These are phyloP conservation scores for Apiospora phragmitis DNA, from an alignment of 2,329 filamentous ascomycete genomes.

Conservation along the genomic window DNA sequence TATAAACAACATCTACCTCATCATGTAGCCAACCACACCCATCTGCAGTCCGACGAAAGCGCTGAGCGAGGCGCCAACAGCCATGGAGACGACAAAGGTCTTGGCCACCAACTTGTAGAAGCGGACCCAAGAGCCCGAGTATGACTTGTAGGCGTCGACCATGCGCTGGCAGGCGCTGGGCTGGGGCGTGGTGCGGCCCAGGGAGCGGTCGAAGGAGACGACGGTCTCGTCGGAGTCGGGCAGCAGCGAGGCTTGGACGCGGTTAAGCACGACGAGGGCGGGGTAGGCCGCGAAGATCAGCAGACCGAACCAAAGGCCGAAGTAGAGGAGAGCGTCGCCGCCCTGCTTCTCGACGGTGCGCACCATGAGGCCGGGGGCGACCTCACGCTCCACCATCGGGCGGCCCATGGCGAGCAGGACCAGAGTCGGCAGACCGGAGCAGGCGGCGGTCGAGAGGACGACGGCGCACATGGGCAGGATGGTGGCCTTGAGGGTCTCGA, in stretches of 20 bases:
- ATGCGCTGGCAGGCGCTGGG: background rate
- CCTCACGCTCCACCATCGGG: constrained; percentile 35
- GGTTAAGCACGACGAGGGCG: constrained; percentile 73
- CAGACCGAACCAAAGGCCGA: constrained; percentile 47
- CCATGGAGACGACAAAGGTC: background rate
- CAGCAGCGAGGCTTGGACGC: constrained; percentile 85
- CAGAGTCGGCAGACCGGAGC: constrained; percentile 60
- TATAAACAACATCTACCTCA: too few relatives aligned
- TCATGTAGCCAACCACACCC: background rate
- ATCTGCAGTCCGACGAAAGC: background rate
- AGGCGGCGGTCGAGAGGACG: background rate
- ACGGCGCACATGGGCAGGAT: constrained; percentile 50
- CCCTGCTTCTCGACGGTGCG: background rate
- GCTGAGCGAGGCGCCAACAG: background rate
- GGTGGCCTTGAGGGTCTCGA: constrained; percentile 66
- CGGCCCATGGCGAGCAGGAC: constrained; percentile 50
- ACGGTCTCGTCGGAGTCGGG: constrained; percentile 80
- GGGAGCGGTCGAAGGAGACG: constrained; percentile 82
- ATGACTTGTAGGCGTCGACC: background rate
- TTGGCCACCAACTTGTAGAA: background rate
- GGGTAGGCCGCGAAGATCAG: constrained; percentile 71
- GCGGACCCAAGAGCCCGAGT: constrained; percentile 1
- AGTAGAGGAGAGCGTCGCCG: constrained; percentile 35
- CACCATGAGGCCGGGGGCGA: constrained; percentile 39
- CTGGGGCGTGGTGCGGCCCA: constrained; percentile 2